These are phyloP conservation scores for Carallia pectinifolia DNA, from an alignment of 345 rosid genomes.

Conservation along the genomic window DNA sequence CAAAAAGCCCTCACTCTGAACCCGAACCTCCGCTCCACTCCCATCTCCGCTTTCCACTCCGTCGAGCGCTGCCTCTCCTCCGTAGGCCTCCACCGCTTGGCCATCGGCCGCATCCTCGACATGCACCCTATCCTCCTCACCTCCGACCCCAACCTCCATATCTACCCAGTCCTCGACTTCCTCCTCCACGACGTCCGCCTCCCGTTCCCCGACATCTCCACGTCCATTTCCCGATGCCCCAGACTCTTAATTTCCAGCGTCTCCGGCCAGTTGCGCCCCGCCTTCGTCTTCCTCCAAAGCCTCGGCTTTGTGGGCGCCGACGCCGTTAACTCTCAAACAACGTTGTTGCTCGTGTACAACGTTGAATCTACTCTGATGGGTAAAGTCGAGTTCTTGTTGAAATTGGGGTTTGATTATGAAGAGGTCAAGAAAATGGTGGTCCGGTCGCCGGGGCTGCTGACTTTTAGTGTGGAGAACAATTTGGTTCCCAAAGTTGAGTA, in stretches of 20 bases:
- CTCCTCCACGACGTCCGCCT: conserved; percentile 56
- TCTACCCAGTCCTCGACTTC: conserved; percentile 45
- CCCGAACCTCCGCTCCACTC: conserved; percentile 72
- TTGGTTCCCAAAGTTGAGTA: conserved; percentile 63
- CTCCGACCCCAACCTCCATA: conserved; percentile 47
- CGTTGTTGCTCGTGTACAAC: conserved; percentile 57
- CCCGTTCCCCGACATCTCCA: conserved; percentile 46
- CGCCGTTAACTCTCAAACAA: conserved; percentile 47
- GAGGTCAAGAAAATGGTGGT: conserved; percentile 69
- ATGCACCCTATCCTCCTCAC: conserved; percentile 75
- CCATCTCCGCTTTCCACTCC: conserved; percentile 65
- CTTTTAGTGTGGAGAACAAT: conserved; percentile 67
- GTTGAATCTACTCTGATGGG: conserved; percentile 56
- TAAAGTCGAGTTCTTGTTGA: conserved; percentile 52
- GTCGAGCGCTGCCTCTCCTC: conserved; percentile 59
- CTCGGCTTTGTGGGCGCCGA: conserved; percentile 55
- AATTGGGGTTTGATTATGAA: conserved; percentile 44
- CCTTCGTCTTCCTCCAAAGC: conserved; percentile 44
- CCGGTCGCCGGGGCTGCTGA: conserved; percentile 72
- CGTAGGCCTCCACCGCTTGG: conserved; percentile 56
- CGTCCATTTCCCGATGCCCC: conserved; percentile 66
- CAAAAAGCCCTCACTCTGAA: conserved; percentile 64
- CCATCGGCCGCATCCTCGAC: conserved; percentile 74
- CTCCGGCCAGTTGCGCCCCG: conserved; percentile 55
- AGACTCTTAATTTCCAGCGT: conserved; percentile 55